Base-by-base conservation (phyloP, 345 rosid species). In the Salix caprea region DNA sequence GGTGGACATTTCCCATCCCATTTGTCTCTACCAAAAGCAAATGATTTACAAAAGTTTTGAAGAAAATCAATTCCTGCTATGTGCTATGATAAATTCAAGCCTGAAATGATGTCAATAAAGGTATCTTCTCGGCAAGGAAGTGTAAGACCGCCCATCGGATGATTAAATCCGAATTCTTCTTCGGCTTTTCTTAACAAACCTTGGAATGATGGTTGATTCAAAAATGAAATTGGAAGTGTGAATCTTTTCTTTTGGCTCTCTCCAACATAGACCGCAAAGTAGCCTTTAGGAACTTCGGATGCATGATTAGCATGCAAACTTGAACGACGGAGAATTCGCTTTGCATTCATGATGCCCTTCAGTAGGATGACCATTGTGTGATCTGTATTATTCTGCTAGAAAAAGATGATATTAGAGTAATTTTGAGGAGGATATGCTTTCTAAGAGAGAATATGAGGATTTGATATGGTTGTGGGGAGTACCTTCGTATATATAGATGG, bases 71-170 rank as follows among this genome's bases (percentile, higher is more conserved):
- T 8, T 39, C 15, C 26, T 40, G 24, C 11, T 37, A 7, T 39
- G 40, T 12, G 30, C 3, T 37, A 9, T n/a, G 3, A 71, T 54
- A 23, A 34, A 52, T 5, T 73, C 39, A 42, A 73, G 69, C 67
- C 30, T 21, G 71, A 50, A 52, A 67, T 52, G 32, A 34, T n/a
- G 34, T 67, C 64, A 14, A 66, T n/a, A 34, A 75, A 75, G 65
- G 52, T 48, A 13, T 66, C 71, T 75, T 66, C 52, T n/a, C 50
- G 48, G 58, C 71, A 75, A 12, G 72, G 78, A 50, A 75, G 42
- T 32, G 71, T 75, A 5, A 75, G 71, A 66, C 71, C 72, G 4
- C 78, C 78, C 78, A 66, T 75, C 15, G 72, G 78, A 75, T 75
- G 78, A 50, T 66, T 2, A 21, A 64, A 74, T 37, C 77, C 46